Percentiles rank a stretch among this genome's conserved stretches.
phyloP scores from a whole-genome alignment of 2,329 filamentous ascomycete genomes.

The Trichoderma hamatum region DNA sequence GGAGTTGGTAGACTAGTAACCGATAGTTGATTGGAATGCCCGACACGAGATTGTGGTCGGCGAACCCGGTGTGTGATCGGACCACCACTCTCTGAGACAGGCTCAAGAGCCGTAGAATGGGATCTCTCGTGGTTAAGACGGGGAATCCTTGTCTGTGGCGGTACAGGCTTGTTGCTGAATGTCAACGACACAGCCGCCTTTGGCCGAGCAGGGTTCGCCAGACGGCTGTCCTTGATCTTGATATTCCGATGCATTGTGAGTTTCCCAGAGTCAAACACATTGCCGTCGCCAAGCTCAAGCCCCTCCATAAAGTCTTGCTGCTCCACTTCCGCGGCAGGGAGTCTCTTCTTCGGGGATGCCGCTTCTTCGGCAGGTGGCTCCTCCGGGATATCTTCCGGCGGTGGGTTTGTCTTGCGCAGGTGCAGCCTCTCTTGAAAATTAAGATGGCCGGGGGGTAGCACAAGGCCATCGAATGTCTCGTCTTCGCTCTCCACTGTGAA shows the following conservation, averaged over 20 bases:
- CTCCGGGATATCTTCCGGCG: constrained; percentile 52
- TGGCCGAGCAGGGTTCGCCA: constrained; percentile 69
- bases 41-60: constrained; percentile 66
- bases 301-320: constrained; percentile 82
- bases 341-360: constrained; percentile 38
- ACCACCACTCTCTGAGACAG: constrained; percentile 86
- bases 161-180: constrained; percentile 77
- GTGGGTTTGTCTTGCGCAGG: constrained; percentile 66
- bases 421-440: constrained; percentile 80
- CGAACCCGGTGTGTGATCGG: constrained; percentile 61
- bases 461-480: constrained; percentile 85
- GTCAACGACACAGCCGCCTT: constrained; percentile 83
- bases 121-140: constrained; percentile 74
- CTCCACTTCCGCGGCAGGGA: constrained; percentile 47
- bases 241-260: constrained; percentile 88
- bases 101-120: constrained; percentile 75
- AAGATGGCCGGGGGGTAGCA: constrained; percentile 80
- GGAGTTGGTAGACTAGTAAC: constrained; percentile 65
- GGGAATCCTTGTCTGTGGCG: constrained; percentile 71
- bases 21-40: constrained; percentile 71
- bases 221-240: constrained; percentile 74
- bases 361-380: constrained; percentile 39
- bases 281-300: constrained; percentile 82
- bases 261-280: constrained; percentile 79
- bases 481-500: constrained; percentile 92